Evolutionary conservation across 2,329 filamentous ascomycete species (phyloP).

Genomic region (Metarhizium sp.): DNA sequence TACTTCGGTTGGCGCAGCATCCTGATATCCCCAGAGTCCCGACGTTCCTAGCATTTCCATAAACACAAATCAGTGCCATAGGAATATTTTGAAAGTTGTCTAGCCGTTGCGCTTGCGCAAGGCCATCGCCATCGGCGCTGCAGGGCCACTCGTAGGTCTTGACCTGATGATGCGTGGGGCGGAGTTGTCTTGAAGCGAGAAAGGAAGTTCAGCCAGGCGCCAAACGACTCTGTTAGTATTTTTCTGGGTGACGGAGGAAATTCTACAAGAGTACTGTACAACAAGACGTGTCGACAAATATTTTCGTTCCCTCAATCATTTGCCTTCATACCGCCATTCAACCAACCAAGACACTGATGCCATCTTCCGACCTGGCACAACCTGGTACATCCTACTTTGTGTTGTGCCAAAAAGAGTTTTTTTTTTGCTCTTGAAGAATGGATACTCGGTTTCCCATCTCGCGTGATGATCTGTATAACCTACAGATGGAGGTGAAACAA

Average conservation of each 20-base stretch:
- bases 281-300: neutral
- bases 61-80: neutral
- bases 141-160: constrained; percentile 2
- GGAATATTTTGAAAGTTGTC: neutral
- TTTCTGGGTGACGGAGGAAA: neutral
- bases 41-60: neutral
- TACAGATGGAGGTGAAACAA: constrained; percentile 64
- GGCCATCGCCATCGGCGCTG: neutral
- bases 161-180: constrained; percentile 1
- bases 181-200: neutral
- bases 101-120: neutral
- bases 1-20: neutral
- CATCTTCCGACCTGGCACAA: neutral
- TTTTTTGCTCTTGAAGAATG: constrained; percentile 35
- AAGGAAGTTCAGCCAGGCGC: neutral
- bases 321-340: neutral
- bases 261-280: neutral
- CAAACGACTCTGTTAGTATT: neutral
- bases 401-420: too few species aligned
- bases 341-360: neutral
- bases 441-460: constrained; percentile 51
- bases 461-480: constrained; percentile 56
- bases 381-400: neutral
- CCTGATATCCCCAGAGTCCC: neutral
- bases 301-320: neutral